Evolutionary conservation across 129 eudicot species (phyloP), one percentile per base, ranked within the genome.

Genomic region (Saussurea involucrata): DNA sequence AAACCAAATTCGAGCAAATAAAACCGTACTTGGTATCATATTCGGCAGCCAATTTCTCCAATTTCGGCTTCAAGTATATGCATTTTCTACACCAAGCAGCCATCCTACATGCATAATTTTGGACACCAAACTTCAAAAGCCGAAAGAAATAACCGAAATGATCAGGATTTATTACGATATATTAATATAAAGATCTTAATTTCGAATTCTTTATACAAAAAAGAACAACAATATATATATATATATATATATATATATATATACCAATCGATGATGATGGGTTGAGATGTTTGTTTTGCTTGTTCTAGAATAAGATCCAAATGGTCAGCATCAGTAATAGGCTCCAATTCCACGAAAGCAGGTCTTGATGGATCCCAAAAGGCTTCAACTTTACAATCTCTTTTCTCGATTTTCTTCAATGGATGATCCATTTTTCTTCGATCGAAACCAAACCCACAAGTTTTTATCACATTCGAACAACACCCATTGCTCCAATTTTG

Each of bases 31-130:
- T 92, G 77, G 96, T 85, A 32, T 92, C 97, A 74, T 42, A 95
- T 21, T 95, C 99, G 21, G 95, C 96, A 1, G 97, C 97, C 85
- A 95, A 68, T 86, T 92, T 95, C 84, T 95, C 99, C 86, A 95
- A 81, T 73, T 95, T 95, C 40, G 99, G 99, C 88, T 90, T 95
- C 90, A 95, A 80, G 80, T 89, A 95, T 20, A 95, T 95, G 88
- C 99, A 95, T 82, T 95, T 95, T 78, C 99, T 87, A 77, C 99
- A 95, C 99, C 99, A 95, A 57, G 88, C 76, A 72, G 99, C 99
- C 99, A 95, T 92, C 99, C 99, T 89, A 71, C 71, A 76, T 75
- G 67, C 28, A 71, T 63, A 57, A 74, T 46, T 66, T 36, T 36
- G 15, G 2, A 57, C 29, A 27, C 70, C 27, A 46, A 44, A 3